phyloP scores from a whole-genome alignment of 164 flowering plant genomes.

The Vitis amurensis region DNA sequence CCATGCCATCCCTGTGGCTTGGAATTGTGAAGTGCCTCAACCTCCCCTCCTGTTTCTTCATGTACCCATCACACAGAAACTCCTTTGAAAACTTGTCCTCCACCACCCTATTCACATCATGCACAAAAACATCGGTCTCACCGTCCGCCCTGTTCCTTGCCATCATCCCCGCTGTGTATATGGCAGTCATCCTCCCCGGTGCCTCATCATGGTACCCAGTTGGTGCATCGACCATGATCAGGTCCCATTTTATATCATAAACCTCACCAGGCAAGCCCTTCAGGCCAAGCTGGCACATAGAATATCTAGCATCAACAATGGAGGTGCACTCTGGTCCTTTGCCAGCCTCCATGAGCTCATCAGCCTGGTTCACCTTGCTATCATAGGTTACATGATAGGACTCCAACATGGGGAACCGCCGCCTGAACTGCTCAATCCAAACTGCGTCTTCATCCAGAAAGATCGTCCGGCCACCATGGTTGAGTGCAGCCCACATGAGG shows the following conservation, averaged over 20 bases:
- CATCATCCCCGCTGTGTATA: slow-evolving; percentile 87
- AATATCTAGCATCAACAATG: slow-evolving; percentile 43
- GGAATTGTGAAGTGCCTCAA: slow-evolving; percentile 75
- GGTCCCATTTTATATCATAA: slow-evolving; percentile 73
- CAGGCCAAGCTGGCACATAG: slow-evolving; percentile 58
- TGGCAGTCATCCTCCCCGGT: slow-evolving; percentile 88
- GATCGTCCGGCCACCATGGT: slow-evolving; percentile 74
- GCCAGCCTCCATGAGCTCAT: slow-evolving; percentile 52
- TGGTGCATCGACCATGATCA: slow-evolving; percentile 96
- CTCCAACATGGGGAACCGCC: slow-evolving; percentile 54
- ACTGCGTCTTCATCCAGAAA: slow-evolving; percentile 81
- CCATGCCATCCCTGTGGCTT: slow-evolving; percentile 43
- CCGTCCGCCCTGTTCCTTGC: slow-evolving; percentile 72
- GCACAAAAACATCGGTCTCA: slow-evolving; percentile 87
- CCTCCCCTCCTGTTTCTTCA: slow-evolving; percentile 65
- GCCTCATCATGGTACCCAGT: slow-evolving; percentile 83
- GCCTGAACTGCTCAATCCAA: slow-evolving; percentile 62
- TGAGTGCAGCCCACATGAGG: slow-evolving; percentile 79
- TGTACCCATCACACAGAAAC: slow-evolving; percentile 73
- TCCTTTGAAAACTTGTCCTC: slow-evolving; percentile 75
- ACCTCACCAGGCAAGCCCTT: slow-evolving; percentile 63
- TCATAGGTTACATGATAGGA: slow-evolving; percentile 67
- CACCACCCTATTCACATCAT: slow-evolving; percentile 78
- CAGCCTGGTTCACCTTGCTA: slow-evolving; percentile 61
- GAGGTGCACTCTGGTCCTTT: slow-evolving; percentile 47